Conservation (phyloP, 352 stramenopile species). For the Globisporangium rhizosaccharum region DNA sequence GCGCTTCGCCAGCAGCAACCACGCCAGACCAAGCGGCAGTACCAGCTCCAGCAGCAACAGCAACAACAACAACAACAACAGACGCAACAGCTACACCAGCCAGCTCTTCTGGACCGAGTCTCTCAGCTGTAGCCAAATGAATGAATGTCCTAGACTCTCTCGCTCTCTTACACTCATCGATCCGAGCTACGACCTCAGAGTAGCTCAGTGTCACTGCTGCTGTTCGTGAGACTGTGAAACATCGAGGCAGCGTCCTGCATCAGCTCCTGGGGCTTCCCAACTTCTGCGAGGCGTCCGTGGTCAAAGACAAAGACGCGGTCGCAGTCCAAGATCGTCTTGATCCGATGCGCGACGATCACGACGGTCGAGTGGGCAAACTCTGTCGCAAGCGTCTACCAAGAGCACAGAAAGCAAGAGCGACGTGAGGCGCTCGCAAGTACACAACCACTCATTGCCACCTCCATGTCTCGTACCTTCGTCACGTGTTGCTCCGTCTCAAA, state of each 20-base stretch:
- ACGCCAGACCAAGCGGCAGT: not conserved
- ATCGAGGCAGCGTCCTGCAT: slow-evolving; percentile 26
- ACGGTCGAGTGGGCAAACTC: slow-evolving; percentile 94
- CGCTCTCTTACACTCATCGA: not conserved
- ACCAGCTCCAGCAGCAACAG: not conserved
- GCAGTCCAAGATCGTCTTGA: slow-evolving; percentile 95
- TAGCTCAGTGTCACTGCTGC: not conserved
- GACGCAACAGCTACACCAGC: not conserved
- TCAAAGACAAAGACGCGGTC: slow-evolving; percentile 82
- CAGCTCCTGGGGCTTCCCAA: slow-evolving; percentile 32
- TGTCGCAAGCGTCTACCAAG: slow-evolving; percentile 73
- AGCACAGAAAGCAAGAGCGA: slow-evolving; percentile 2
- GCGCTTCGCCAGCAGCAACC: no score
- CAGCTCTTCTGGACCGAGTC: not conserved
- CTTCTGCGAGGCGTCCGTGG: slow-evolving; percentile 45
- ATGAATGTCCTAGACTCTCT: not conserved
- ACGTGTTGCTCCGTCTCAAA: slow-evolving; percentile 80
- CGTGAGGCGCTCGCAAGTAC: not conserved
- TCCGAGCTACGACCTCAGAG: not conserved
- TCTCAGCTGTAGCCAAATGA: not conserved
- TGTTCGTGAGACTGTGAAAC: slow-evolving; percentile 38
- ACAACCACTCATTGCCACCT: not conserved
- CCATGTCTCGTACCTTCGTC: slow-evolving; percentile 35
- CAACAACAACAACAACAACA: not conserved
- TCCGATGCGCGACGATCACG: slow-evolving; percentile 96